Conservation (phyloP, 768 basidiomycete genomes). For the Phallus indusiatus region DNA sequence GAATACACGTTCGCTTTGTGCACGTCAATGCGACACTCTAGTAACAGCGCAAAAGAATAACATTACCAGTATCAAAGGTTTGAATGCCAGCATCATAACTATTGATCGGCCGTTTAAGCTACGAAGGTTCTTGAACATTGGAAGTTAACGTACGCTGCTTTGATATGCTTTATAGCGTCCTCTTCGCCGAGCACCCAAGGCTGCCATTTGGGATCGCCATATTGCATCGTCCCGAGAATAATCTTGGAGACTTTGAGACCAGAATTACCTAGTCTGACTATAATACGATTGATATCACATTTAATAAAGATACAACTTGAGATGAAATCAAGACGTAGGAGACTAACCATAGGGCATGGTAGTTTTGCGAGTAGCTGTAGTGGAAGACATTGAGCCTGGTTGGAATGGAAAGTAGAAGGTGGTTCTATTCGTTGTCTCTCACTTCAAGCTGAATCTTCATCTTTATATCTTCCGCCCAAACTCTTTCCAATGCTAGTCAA, state of each 20-base stretch:
- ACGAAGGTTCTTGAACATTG: not conserved
- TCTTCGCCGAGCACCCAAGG: conserved; percentile 29
- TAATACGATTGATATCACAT: not conserved
- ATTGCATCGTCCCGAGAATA: conserved; percentile 28
- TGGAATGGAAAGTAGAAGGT: too few species aligned
- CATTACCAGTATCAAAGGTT: conserved; percentile 42
- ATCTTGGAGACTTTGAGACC: conserved; percentile 32
- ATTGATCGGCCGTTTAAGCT: not conserved
- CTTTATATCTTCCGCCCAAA: too few species aligned
- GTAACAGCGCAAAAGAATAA: not conserved
- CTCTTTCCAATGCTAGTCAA: too few species aligned
- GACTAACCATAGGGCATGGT: conserved; percentile 25
- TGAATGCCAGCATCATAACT: conserved; percentile 53
- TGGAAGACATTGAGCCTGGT: not conserved
- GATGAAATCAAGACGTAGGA: not conserved
- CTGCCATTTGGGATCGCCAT: conserved; percentile 19
- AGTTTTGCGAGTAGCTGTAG: conserved; percentile 1
- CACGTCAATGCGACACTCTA: not conserved
- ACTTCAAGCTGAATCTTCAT: too few species aligned
- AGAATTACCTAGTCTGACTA: conserved; percentile 17
- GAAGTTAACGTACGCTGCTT: conserved; percentile 18
- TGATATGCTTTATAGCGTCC: conserved; percentile 29
- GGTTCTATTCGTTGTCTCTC: too few species aligned
- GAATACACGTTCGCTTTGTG: conserved; percentile 41
- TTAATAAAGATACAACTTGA: not conserved